Evolutionary conservation across 768 basidiomycete genomes (phyloP).

Genomic region (Lactifluus volemus): DNA sequence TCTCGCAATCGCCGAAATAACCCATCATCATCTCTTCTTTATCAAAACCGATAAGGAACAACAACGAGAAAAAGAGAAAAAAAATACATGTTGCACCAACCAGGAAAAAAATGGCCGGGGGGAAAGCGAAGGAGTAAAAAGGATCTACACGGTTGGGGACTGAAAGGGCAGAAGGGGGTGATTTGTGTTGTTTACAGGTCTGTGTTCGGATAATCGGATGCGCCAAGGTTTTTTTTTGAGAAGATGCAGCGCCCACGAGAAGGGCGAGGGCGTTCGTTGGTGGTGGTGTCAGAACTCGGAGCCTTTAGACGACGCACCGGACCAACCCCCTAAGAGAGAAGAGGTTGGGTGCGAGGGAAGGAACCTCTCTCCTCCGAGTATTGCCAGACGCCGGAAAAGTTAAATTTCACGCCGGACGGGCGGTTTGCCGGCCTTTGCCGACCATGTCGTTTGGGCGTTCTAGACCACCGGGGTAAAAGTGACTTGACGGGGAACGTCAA

Average conservation of each 20-base stretch:
- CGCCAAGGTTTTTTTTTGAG: background rate
- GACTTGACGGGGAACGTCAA: background rate
- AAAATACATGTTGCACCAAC: background rate
- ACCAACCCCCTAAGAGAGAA: background rate
- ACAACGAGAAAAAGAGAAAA: background rate
- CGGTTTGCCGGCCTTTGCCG: conserved; percentile 1
- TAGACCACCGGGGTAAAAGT: background rate
- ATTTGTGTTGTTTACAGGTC: background rate
- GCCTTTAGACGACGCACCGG: background rate
- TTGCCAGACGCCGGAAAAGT: background rate
- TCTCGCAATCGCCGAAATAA: background rate
- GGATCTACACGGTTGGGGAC: background rate
- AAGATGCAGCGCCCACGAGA: conserved; percentile 1
- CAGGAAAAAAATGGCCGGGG: background rate
- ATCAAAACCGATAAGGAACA: background rate
- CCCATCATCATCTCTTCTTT: too few species aligned
- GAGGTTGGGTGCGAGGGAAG: background rate
- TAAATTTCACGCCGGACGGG: background rate
- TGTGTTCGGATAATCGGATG: conserved; percentile 15
- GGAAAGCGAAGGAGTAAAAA: background rate
- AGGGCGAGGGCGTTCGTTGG: background rate
- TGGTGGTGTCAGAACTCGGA: background rate
- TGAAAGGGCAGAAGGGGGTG: background rate
- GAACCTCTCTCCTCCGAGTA: background rate
- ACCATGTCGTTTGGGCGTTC: background rate